phyloP scores from a whole-genome alignment of 2,329 filamentous ascomycete species.

The Dryadomyces quercivorus region DNA sequence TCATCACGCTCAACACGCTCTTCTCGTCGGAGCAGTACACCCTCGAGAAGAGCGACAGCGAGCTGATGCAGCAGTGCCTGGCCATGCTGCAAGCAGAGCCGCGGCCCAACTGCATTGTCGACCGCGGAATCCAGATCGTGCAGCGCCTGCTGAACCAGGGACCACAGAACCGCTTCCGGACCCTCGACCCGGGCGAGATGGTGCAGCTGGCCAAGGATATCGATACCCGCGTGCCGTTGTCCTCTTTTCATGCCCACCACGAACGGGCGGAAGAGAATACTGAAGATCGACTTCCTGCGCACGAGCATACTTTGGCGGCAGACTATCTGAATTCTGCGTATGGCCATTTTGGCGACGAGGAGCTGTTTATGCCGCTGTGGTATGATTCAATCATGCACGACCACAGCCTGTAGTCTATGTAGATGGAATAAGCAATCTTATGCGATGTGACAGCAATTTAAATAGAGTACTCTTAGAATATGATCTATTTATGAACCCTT shows the following conservation, averaged over 20 bases:
- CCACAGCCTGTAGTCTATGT: no score
- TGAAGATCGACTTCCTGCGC: no score
- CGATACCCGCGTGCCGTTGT: not conserved
- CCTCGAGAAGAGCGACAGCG: not conserved
- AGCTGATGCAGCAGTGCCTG: not conserved
- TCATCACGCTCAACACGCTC: slow-evolving; percentile 1
- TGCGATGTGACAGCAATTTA: no score
- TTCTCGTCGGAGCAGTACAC: slow-evolving; percentile 2
- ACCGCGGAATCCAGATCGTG: slow-evolving; percentile 1
- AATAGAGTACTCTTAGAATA: no score
- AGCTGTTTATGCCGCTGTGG: slow-evolving; percentile 1
- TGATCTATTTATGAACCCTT: no score
- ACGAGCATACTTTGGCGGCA: no score
- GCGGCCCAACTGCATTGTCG: slow-evolving; percentile 1
- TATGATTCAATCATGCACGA: not conserved
- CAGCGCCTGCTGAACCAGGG: not conserved
- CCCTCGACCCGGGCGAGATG: not conserved
- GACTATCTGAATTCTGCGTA: no score
- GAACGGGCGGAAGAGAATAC: not conserved
- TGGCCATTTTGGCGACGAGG: not conserved
- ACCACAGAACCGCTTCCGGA: not conserved
- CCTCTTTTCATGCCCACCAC: not conserved
- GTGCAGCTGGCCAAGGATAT: not conserved
- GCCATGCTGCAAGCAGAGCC: not conserved
- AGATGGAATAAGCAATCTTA: no score